Evolutionary conservation across 441 rosid species (phyloP).

Genomic region (Dalechampia spathulata): DNA sequence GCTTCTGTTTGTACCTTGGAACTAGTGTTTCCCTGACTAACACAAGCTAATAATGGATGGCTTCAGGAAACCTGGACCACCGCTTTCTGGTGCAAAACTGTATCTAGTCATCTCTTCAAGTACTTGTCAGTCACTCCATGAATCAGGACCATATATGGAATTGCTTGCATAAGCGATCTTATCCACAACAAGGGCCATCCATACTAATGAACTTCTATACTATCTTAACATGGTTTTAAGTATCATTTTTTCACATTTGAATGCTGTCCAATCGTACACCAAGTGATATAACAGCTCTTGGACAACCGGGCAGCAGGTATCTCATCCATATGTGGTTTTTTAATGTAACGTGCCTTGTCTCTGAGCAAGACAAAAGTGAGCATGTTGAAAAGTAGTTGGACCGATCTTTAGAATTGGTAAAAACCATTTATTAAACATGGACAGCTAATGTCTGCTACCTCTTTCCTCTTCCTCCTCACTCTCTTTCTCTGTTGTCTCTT

Average conservation of each 20-base stretch:
- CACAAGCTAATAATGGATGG: neutral
- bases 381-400: slow-evolving; percentile 6
- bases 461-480: neutral
- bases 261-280: slow-evolving; percentile 25
- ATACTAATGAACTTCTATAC: too few relatives aligned
- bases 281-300: slow-evolving; percentile 37
- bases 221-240: too few relatives aligned
- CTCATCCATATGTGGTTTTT: neutral
- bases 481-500: too few relatives aligned
- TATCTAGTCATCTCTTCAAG: too few relatives aligned
- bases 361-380: neutral
- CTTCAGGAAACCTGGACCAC: too few relatives aligned
- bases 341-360: slow-evolving; percentile 13
- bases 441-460: slow-evolving; percentile 35
- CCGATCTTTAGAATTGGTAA: slow-evolving; percentile 2
- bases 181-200: too few relatives aligned
- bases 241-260: too few relatives aligned
- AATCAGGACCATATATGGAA: too few relatives aligned
- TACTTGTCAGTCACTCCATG: too few relatives aligned
- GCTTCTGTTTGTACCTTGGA: neutral
- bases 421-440: slow-evolving; percentile 19
- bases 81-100: too few relatives aligned
- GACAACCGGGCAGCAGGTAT: slow-evolving; percentile 31
- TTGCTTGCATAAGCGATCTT: too few relatives aligned
- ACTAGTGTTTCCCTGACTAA: neutral